Base-by-base conservation (phyloP, 106 monocot genomes). In the Acorus calamus region DNA sequence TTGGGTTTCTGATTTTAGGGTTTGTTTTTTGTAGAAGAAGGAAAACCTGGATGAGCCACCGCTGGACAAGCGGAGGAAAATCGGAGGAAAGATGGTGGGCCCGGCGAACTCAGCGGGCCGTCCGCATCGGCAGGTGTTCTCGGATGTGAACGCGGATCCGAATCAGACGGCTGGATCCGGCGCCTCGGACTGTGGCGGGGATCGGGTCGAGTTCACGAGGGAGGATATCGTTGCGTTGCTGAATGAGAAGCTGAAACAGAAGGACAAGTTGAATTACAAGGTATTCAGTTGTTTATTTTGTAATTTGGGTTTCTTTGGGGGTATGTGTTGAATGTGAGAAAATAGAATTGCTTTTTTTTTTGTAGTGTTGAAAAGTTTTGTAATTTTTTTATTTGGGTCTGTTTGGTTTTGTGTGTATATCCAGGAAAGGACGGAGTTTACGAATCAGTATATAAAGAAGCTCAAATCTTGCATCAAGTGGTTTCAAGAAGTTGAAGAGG, bases 381-480 rank as follows among this genome's bases (percentile, higher is more conserved):
- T 66, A 57, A 43, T 3, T 49, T 28, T 28, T 28, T 28, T 28
- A 28, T 28, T 51, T 11, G 54, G n/a, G 0, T 8, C n/a, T 49
- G 64, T 61, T 61, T 44, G 12, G 6, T 61, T 41, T 6, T 43
- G 43, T 60, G 14, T 54, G 1, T 28, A 28, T 76, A 63, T 77
- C 5, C 67, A 87, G 94, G 89, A 79, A 3, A 90, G 74, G 53
- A 69, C 53, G 10, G 82, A 89, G 61, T 86, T 81, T 64, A 81
- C 81, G 81, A 75, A 76, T 45, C 84, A 94, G 61, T 84, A 80
- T 65, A 94, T 94, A 8, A 87, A 82, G 68, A 94, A 83, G 69
- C 72, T 90, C 7, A 86, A 81, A 65, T 52, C 55, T 9, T 94
- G 94, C 60, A 74, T 87, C 41, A 78, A 61, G 52, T 94, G 89